Base-by-base conservation (phyloP, 73 alveolate genomes). In the Loxodes magnus region DNA sequence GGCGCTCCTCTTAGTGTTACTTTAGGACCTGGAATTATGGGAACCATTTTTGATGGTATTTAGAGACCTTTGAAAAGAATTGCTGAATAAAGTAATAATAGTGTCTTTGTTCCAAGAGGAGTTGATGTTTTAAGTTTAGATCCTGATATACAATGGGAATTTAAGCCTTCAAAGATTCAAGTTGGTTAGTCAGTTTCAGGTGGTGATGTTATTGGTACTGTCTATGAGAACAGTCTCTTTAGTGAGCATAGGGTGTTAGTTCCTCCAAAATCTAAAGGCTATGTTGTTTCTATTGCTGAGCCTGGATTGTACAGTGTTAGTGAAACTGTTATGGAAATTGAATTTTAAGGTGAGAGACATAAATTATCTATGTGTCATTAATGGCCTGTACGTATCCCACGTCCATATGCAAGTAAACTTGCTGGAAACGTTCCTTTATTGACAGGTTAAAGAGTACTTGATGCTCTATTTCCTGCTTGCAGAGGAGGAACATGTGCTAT, bases 401-500 rank as follows among this genome's bases (percentile, higher is more conserved):
- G 96, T 60, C 96, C 96, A 15, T 68, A 65, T 20, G 84, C 74
- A 36, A 94, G 71, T 49, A 89, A 74, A 52, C 82, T 86, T 48
- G 67, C 77, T 15, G 98, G 95, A 20, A 75, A 63, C 43, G 69
- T 43, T 35, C 94, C 98, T 42, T 82, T 83, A 22, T 76, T 86
- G 49, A 79, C 98, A 37, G 96, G 95, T 3, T 84, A 76, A 55
- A 64, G 96, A 82, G 98, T 92, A 29, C 85, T 92, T 22, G 99
- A 92, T 51, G 81, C 96, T 24, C 82, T 92, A 35, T 92, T 84
- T 89, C 99, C 99, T 0, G 73, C 96, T 33, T 90, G 90, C 43
- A 75, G 75, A 61, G 98, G 97, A 36, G 99, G 99, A 27, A 92
- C 99, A 9, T 90, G 97, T 56, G 96, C 97, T 37, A 92, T 92